Base-by-base conservation (phyloP, 371 early-diverging fungal species). In the Mucor irregularis region DNA sequence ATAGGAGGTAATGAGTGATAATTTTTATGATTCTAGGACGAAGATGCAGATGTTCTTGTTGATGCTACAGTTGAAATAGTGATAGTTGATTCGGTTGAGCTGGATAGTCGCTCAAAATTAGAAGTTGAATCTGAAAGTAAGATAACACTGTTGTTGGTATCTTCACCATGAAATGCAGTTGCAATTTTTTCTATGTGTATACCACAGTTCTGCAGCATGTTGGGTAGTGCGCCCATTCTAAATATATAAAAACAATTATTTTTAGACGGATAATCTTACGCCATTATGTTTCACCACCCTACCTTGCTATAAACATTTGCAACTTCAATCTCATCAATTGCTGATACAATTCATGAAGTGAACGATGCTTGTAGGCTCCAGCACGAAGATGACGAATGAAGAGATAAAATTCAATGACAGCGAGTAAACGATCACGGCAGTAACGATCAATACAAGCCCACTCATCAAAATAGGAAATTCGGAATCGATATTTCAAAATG, bases 351-450 rank as follows among this genome's bases (percentile, higher is more conserved):
- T 90, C 90, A 62, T 77, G 78, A 16, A 80, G 68, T 8, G 76
- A 73, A 39, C 89, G 80, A 39, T 85, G 81, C 14, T 85, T 73
- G 61, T 85, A 90, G 28, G 83, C 74, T 14, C 92, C 92, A 38
- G 83, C 79, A 47, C 85, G 76, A 21, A 93, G 62, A 52, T 89
- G 84, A 22, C 89, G 80, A 39, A 92, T 77, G 68, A 91, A 91
- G 10, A 81, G 71, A 62, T 90, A 92, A 52, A 91, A 91, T 62
- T 89, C 91, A 55, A 87, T 83, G 1, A 85, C 90, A 17, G 89
- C 79, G 13, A 88, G 81, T 31, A 92, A 53, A 8, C 92, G 78
- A 73, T 90, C 91, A 22, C 89, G 86, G 68, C 93, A 92, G 53
- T 75, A 69, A n/a, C 71, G 64, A 60, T 91, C 92, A 24, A 92